Percentiles rank a stretch among this genome's conserved stretches.
These are phyloP conservation scores for Ballota nigra DNA, from an alignment of 257 asterid species.

Conservation along the genomic window DNA sequence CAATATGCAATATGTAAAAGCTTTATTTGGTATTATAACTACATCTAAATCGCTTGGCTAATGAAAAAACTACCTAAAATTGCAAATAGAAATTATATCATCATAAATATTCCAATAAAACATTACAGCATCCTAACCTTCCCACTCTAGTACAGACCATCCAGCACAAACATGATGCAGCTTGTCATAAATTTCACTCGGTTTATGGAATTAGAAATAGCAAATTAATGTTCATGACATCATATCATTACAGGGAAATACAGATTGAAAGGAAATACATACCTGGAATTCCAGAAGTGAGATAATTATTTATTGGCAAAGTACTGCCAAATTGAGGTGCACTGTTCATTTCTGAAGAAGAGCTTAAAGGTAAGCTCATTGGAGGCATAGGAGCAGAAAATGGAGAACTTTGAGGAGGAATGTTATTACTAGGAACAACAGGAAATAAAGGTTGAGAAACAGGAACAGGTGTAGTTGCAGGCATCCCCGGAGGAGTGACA, in stretches of 20 bases:
- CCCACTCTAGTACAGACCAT: background rate
- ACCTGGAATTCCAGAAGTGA: conserved; percentile 47
- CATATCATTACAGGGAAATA: conserved; percentile 12
- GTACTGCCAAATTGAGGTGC: conserved; percentile 10
- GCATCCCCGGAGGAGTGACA: conserved; percentile 70
- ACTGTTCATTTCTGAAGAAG: conserved; percentile 17
- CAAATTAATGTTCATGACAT: background rate
- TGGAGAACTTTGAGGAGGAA: conserved; percentile 48
- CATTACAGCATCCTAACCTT: background rate
- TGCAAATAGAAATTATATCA: background rate
- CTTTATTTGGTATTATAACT: background rate
- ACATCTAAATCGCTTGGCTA: background rate
- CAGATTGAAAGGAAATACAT: conserved; percentile 14
- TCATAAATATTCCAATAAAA: background rate
- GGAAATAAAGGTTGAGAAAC: conserved; percentile 73
- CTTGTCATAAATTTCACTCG: background rate
- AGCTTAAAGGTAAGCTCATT: conserved; percentile 32
- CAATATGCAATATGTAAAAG: background rate
- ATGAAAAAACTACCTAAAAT: background rate
- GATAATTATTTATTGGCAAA: conserved; percentile 12
- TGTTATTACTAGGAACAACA: conserved; percentile 48
- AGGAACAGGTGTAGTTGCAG: conserved; percentile 38
- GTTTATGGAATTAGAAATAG: conserved; percentile 12
- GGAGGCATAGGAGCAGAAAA: conserved; percentile 59
- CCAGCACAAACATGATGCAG: background rate